Conservation (phyloP, 78 protist genomes). For the Anaeramoeba ignava region DNA sequence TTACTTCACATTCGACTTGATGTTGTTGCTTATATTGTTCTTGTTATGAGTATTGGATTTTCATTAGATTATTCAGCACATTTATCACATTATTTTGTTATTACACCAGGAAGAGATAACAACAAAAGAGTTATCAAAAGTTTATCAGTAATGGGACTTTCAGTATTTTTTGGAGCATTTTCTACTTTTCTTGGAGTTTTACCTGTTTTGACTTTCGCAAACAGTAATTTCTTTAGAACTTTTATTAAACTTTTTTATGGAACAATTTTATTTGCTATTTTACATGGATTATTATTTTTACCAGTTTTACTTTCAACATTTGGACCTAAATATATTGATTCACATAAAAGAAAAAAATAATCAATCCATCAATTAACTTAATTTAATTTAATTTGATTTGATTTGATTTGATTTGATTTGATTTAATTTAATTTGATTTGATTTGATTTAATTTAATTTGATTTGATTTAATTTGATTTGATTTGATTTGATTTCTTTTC, state of each 20-base stretch:
- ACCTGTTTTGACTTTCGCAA: not conserved
- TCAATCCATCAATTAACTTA: too few relatives aligned
- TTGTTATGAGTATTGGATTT: not conserved
- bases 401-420: too few relatives aligned
- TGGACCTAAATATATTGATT: conserved; percentile 2
- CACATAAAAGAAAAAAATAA: too few relatives aligned
- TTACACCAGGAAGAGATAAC: not conserved
- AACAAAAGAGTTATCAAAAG: not conserved
- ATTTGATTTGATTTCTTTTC: too few relatives aligned
- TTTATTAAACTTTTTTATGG: not conserved
- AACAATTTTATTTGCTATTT: not conserved
- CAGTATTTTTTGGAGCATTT: not conserved
- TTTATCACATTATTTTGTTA: not conserved
- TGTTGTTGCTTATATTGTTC: not conserved
- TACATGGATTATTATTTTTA: not conserved
- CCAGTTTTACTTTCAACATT: not conserved
- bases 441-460: too few relatives aligned
- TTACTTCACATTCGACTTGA: not conserved
- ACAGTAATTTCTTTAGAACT: not conserved
- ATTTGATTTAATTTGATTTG: too few relatives aligned
- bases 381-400: too few relatives aligned
- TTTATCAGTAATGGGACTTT: not conserved
- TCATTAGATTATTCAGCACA: not conserved
- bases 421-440: too few relatives aligned
- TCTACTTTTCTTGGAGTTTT: not conserved